These are phyloP conservation scores for Botrytis galanthina DNA, from an alignment of 2,329 filamentous ascomycete genomes.

Conservation along the genomic window DNA sequence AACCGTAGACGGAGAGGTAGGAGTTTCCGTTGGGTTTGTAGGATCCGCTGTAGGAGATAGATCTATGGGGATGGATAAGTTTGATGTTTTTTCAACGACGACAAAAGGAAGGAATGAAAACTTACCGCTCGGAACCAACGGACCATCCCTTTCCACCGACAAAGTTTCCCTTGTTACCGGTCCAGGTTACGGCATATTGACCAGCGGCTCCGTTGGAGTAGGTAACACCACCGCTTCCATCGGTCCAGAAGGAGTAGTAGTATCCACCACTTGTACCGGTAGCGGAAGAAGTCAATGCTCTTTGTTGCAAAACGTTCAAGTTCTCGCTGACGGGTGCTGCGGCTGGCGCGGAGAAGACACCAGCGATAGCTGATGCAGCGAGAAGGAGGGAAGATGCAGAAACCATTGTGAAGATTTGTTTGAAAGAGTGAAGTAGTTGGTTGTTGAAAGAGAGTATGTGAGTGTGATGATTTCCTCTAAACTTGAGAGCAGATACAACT, in stretches of 20 bases:
- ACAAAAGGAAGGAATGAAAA: background rate
- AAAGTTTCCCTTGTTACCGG: conserved; percentile 44
- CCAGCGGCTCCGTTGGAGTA: conserved; percentile 55
- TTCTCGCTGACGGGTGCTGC: conserved; percentile 4
- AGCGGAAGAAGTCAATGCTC: conserved; percentile 10
- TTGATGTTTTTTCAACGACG: background rate
- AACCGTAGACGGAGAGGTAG: conserved; percentile 59
- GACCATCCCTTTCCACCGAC: conserved; percentile 53
- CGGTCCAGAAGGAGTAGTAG: conserved; percentile 61
- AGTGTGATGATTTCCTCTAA: background rate
- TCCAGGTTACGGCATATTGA: conserved; percentile 51
- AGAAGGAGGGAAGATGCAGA: conserved; percentile 12
- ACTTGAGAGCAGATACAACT: background rate
- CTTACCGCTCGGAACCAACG: conserved; percentile 37
- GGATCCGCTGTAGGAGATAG: conserved; percentile 44
- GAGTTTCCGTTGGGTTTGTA: conserved; percentile 44
- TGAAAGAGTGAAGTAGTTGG: background rate
- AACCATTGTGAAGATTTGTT: conserved; percentile 10
- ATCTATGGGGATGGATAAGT: conserved; percentile 24
- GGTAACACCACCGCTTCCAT: conserved; percentile 47
- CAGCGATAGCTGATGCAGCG: conserved; percentile 11
- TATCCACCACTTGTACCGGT: conserved; percentile 18
- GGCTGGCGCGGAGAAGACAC: conserved; percentile 14
- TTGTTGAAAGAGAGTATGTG: background rate
- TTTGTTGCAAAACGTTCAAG: background rate